Evolutionary conservation across 148 eudicot genomes (phyloP).

Genomic region (Mesembryanthemum crystallinum): DNA sequence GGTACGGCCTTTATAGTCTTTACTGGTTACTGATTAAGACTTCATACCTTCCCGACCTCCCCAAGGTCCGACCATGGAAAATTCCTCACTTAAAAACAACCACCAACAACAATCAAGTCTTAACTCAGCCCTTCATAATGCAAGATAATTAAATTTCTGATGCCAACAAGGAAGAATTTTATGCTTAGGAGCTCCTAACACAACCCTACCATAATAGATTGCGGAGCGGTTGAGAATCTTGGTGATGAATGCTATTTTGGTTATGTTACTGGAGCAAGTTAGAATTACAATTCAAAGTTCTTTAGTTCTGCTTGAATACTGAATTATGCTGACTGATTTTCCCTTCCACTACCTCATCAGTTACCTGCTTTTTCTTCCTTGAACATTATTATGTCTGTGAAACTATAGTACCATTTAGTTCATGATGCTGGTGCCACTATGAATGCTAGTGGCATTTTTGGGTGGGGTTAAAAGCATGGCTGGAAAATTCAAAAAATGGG

Average conservation of each 20-base stretch:
- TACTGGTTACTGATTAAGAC: neutral
- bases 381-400: slow-evolving; percentile 26
- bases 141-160: too few species aligned
- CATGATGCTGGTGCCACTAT: slow-evolving; percentile 35
- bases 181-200: neutral
- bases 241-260: slow-evolving; percentile 8
- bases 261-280: slow-evolving; percentile 6
- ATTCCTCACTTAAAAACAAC: neutral
- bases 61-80: too few species aligned
- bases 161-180: neutral
- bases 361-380: slow-evolving; percentile 22
- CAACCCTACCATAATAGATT: neutral
- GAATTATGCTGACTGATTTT: slow-evolving; percentile 22
- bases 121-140: too few species aligned
- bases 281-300: slow-evolving; percentile 12
- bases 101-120: neutral
- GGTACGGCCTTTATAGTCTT: neutral
- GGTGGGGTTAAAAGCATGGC: slow-evolving; percentile 35
- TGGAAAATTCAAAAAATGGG: slow-evolving; percentile 30
- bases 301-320: slow-evolving; percentile 15
- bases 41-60: too few species aligned
- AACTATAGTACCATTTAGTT: slow-evolving; percentile 26
- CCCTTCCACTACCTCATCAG: slow-evolving; percentile 17
- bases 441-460: slow-evolving; percentile 28
- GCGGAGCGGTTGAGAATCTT: neutral